Percentiles rank a stretch among this genome's conserved stretches.
phyloP scores from a whole-genome alignment of 2,329 filamentous ascomycete genomes.

The Penicillium sp. region DNA sequence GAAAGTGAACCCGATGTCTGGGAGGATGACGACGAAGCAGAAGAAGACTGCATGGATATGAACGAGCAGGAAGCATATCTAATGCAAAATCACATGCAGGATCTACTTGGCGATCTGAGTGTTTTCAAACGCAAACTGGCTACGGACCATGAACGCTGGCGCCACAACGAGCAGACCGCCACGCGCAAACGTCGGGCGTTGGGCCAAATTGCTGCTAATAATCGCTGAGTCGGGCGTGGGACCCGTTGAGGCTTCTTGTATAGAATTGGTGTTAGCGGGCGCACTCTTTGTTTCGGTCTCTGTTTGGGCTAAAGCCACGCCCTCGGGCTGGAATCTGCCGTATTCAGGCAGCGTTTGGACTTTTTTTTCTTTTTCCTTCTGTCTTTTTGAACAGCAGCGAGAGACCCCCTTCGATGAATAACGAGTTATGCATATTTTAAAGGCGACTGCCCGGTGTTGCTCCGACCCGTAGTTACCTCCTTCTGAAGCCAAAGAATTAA shows the following conservation, averaged over 20 bases:
- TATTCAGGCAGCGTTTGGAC: constrained; percentile 7
- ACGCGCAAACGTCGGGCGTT: constrained; percentile 36
- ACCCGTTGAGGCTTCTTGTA: constrained; percentile 14
- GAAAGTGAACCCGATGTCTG: constrained; percentile 44
- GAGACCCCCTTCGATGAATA: constrained; percentile 27
- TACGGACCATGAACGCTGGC: constrained; percentile 65
- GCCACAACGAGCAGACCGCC: constrained; percentile 28
- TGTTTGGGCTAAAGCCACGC: constrained; percentile 18
- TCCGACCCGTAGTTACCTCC: constrained; percentile 4
- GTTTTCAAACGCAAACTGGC: constrained; percentile 84
- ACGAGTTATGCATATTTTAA: constrained; percentile 25
- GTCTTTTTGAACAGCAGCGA: constrained; percentile 24
- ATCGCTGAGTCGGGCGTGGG: constrained; percentile 21
- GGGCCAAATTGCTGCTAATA: constrained; percentile 34
- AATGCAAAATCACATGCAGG: constrained; percentile 83
- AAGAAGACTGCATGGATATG: constrained; percentile 54
- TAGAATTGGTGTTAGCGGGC: constrained; percentile 22
- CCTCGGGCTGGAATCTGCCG: background rate
- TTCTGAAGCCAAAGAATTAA: background rate
- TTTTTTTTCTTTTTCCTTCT: constrained; percentile 13
- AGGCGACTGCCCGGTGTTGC: constrained; percentile 5
- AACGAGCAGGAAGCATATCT: constrained; percentile 57
- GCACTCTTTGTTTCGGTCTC: constrained; percentile 17
- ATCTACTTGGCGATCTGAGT: constrained; percentile 77
- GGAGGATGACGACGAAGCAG: constrained; percentile 50